Percentiles rank a stretch among this genome's conserved stretches.
phyloP scores from a whole-genome alignment of 2,329 filamentous ascomycete genomes.

The Thelonectria olida region DNA sequence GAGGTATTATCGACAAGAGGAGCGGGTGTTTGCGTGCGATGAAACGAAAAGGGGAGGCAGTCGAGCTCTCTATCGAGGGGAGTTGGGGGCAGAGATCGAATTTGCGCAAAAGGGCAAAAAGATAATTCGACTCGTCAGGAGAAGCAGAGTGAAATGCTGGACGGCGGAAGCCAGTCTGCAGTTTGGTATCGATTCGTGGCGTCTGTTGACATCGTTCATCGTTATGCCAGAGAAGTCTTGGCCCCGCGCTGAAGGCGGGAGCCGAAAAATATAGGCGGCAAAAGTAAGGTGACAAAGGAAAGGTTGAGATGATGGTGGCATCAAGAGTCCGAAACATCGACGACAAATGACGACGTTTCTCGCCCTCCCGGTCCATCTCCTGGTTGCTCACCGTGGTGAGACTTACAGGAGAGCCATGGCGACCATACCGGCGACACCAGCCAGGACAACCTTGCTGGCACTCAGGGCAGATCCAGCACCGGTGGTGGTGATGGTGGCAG shows the following conservation, averaged over 20 bases:
- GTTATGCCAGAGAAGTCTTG: slow-evolving; percentile 33
- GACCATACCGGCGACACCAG: slow-evolving; percentile 61
- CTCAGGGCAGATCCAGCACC: slow-evolving; percentile 56
- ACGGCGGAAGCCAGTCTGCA: slow-evolving; percentile 33
- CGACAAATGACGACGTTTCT: not conserved
- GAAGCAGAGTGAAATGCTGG: slow-evolving; percentile 30
- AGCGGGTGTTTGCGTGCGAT: slow-evolving; percentile 36
- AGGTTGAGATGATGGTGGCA: slow-evolving; percentile 29
- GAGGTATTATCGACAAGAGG: slow-evolving; percentile 20
- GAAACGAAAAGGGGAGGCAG: slow-evolving; percentile 37
- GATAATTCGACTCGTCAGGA: slow-evolving; percentile 31
- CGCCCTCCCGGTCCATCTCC: not conserved
- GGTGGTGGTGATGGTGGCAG: slow-evolving; percentile 45
- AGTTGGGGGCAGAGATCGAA: slow-evolving; percentile 20
- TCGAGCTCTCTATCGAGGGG: slow-evolving; percentile 37
- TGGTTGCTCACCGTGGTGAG: not conserved
- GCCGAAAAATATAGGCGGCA: slow-evolving; percentile 19
- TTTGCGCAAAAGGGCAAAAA: slow-evolving; percentile 14
- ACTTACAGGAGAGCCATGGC: slow-evolving; percentile 60
- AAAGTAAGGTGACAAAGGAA: slow-evolving; percentile 30
- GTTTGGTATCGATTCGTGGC: slow-evolving; percentile 34
- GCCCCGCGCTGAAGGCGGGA: slow-evolving; percentile 25
- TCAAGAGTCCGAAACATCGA: slow-evolving; percentile 28
- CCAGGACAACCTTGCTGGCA: slow-evolving; percentile 55
- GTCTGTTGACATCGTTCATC: slow-evolving; percentile 39